Evolutionary conservation across 805 yeast species (phyloP).

Genomic region (Metschnikowia cubensis): DNA sequence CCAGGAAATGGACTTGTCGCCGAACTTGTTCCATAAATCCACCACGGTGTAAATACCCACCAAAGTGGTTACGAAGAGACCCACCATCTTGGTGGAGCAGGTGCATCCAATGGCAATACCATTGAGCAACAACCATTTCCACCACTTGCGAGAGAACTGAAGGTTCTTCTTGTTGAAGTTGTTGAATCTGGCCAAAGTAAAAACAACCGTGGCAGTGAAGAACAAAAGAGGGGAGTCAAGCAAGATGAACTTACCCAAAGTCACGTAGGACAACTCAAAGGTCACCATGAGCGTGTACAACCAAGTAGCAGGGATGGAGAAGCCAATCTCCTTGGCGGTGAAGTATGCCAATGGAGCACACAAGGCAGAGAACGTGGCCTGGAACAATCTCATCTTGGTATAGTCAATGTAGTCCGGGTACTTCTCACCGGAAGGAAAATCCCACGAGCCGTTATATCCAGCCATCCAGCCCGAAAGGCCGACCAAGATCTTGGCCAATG

Average conservation of each 20-base stretch:
- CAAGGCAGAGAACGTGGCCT: constrained; percentile 61
- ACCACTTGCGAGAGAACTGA: constrained; percentile 75
- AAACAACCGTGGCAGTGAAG: constrained; percentile 82
- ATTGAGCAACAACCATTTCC: constrained; percentile 84
- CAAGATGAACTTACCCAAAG: constrained; percentile 83
- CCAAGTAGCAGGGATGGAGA: constrained; percentile 69
- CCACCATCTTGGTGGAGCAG: constrained; percentile 95
- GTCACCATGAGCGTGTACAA: constrained; percentile 75
- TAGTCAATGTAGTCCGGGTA: constrained; percentile 63
- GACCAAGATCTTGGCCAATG: constrained; percentile 88
- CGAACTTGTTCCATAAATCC: constrained; percentile 83
- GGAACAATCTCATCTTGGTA: constrained; percentile 65
- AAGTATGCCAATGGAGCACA: constrained; percentile 67
- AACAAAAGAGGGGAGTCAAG: constrained; percentile 88
- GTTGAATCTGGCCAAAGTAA: constrained; percentile 69
- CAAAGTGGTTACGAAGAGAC: constrained; percentile 80
- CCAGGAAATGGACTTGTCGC: constrained; percentile 56
- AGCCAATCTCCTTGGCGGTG: constrained; percentile 55
- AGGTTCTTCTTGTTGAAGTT: constrained; percentile 44
- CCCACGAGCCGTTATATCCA: constrained; percentile 78
- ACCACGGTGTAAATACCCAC: constrained; percentile 87
- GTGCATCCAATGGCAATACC: constrained; percentile 89
- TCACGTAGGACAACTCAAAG: constrained; percentile 77
- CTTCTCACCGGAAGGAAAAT: constrained; percentile 60
- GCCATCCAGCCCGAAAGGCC: constrained; percentile 85